A percentile compares a stretch with the other conserved stretches of the same genome.
These are phyloP conservation scores for Fragilariopsis cylindrus DNA, from an alignment of 108 stramenopile species.

Conservation along the genomic window DNA sequence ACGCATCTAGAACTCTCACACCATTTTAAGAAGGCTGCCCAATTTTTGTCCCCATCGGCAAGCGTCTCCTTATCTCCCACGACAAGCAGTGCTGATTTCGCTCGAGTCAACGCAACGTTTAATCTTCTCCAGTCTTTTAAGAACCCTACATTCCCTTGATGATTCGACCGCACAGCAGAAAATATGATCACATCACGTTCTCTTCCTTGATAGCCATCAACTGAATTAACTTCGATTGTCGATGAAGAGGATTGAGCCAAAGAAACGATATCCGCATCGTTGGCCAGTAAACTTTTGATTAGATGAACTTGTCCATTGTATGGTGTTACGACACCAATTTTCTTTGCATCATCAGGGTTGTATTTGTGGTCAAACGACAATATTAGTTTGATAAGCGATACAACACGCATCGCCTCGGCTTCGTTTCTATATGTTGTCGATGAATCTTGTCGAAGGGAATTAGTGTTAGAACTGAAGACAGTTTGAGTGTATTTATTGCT, in stretches of 20 bases:
- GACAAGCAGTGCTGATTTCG: slow-evolving; percentile 85
- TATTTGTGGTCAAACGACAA: slow-evolving; percentile 37
- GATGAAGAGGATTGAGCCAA: slow-evolving; percentile 5
- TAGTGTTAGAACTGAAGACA: slow-evolving; percentile 23
- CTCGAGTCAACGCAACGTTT: slow-evolving; percentile 97
- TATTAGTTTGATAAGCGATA: slow-evolving; percentile 51
- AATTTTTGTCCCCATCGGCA: slow-evolving; percentile 81
- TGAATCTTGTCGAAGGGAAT: slow-evolving; percentile 12
- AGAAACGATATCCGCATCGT: slow-evolving; percentile 46
- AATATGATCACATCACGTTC: slow-evolving; percentile 94
- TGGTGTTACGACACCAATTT: slow-evolving; percentile 94
- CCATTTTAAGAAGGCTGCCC: slow-evolving; percentile 84
- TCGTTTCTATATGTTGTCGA: slow-evolving; percentile 69
- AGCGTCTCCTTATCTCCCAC: slow-evolving; percentile 92
- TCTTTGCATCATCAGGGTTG: slow-evolving; percentile 30
- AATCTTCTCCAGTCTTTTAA: slow-evolving; percentile 93
- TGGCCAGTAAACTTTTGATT: slow-evolving; percentile 67
- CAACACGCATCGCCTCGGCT: slow-evolving; percentile 61
- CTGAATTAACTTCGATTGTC: slow-evolving; percentile 86
- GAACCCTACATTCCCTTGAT: slow-evolving; percentile 92
- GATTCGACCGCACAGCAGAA: slow-evolving; percentile 92
- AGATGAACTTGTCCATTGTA: slow-evolving; percentile 95
- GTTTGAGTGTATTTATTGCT: slow-evolving; percentile 32
- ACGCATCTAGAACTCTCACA: slow-evolving; percentile 60
- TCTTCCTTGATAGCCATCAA: slow-evolving; percentile 94